phyloP scores from a whole-genome alignment of 192 early-diverging fungal genomes.

The Coemansia reversa region DNA sequence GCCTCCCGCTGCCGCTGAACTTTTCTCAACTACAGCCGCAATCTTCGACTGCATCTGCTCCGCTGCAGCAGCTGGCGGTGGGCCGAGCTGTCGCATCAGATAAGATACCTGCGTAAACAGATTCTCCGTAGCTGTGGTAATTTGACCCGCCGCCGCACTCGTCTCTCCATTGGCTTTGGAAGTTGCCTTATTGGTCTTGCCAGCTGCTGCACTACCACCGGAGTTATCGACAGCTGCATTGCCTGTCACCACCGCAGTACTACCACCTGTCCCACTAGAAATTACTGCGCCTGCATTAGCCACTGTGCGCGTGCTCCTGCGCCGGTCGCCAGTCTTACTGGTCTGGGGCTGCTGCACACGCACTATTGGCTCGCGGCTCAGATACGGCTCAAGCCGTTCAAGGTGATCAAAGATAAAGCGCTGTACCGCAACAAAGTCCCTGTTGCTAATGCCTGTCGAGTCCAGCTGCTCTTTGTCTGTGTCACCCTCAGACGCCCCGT shows the following conservation, averaged over 20 bases:
- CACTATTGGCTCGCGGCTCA: conserved; percentile 60
- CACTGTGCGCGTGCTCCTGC: conserved; percentile 21
- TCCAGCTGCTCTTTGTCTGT: conserved; percentile 19
- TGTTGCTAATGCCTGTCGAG: conserved; percentile 36
- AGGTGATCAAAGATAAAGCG: conserved; percentile 67
- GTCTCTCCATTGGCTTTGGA: not conserved
- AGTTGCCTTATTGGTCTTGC: not conserved
- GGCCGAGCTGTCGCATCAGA: conserved; percentile 84
- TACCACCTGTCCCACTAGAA: conserved; percentile 3
- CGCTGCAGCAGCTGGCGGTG: conserved; percentile 62
- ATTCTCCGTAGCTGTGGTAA: conserved; percentile 59
- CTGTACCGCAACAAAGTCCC: conserved; percentile 61
- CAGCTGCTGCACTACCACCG: not conserved
- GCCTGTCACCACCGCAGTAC: not conserved
- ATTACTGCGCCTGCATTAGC: conserved; percentile 14
- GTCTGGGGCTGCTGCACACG: conserved; percentile 17
- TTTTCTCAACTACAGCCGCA: conserved; percentile 22
- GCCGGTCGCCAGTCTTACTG: conserved; percentile 37
- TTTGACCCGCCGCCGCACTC: conserved; percentile 11
- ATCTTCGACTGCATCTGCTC: conserved; percentile 34
- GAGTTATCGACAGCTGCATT: not conserved
- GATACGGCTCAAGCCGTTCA: conserved; percentile 67
- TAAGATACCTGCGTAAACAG: conserved; percentile 79
- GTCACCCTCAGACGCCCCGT: conserved; percentile 33
- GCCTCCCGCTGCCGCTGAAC: conserved; percentile 10